These are phyloP conservation scores for Crotalaria pallida DNA, from an alignment of 306 rosid genomes.

Conservation along the genomic window DNA sequence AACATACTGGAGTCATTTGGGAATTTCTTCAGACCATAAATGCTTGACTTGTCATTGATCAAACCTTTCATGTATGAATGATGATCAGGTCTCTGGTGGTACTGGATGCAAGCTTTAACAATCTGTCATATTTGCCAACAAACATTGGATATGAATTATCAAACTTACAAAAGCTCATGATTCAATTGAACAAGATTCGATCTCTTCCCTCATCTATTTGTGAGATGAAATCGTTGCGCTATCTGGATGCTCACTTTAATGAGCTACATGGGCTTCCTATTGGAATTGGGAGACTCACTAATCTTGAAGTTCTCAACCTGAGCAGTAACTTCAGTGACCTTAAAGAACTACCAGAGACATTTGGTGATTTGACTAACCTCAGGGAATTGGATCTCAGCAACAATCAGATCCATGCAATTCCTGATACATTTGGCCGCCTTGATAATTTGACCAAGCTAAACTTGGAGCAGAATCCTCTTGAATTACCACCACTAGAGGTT, in stretches of 20 bases:
- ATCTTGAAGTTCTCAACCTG: conserved; percentile 65
- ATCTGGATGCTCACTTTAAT: conserved; percentile 89
- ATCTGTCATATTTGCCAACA: conserved; percentile 80
- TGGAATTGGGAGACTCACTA: conserved; percentile 63
- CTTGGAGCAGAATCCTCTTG: conserved; percentile 91
- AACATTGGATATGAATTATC: conserved; percentile 75
- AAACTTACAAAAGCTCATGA: conserved; percentile 59
- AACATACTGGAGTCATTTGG: neutral
- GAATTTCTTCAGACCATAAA: neutral
- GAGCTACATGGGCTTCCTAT: conserved; percentile 83
- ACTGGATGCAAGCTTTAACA: conserved; percentile 89
- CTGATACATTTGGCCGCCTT: conserved; percentile 89
- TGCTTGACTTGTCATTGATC: neutral
- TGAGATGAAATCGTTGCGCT: conserved; percentile 69
- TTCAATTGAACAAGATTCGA: conserved; percentile 80
- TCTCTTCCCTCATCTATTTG: conserved; percentile 82
- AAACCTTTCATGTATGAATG: conserved; percentile 3
- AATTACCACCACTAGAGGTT: conserved; percentile 73
- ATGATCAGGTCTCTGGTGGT: conserved; percentile 82
- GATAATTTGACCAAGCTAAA: conserved; percentile 70
- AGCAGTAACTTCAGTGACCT: conserved; percentile 84
- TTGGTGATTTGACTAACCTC: conserved; percentile 83
- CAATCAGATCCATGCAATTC: conserved; percentile 82
- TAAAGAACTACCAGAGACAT: conserved; percentile 73
- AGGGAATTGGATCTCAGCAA: conserved; percentile 90